phyloP scores from a whole-genome alignment of 1,284 basidiomycete genomes.

The Fistulina hepatica region DNA sequence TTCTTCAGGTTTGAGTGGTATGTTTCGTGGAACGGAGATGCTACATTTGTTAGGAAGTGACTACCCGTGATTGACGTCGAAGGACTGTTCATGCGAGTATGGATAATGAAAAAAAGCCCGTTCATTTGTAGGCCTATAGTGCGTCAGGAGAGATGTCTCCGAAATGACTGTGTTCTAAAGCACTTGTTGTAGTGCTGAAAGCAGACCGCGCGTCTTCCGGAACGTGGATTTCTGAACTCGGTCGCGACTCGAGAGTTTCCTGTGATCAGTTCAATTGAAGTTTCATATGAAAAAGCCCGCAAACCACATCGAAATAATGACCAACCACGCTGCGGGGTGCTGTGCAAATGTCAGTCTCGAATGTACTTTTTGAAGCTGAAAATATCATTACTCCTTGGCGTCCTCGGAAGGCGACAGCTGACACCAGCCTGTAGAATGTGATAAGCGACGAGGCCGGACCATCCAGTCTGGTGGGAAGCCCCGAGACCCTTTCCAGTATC shows the following conservation, averaged over 20 bases:
- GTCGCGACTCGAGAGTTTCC: conserved; percentile 61
- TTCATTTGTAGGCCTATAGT: conserved; percentile 31
- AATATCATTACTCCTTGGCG: conserved; percentile 63
- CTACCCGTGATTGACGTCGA: too few relatives aligned
- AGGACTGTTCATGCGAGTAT: too few relatives aligned
- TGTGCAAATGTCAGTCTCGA: conserved; percentile 23
- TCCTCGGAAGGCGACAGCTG: conserved; percentile 76
- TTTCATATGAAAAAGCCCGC: background rate
- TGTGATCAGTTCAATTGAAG: conserved; percentile 21
- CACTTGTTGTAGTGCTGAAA: conserved; percentile 50
- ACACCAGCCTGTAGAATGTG: conserved; percentile 83
- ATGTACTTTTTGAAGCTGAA: conserved; percentile 11
- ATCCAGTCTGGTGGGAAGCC: conserved; percentile 96
- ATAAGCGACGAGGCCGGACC: conserved; percentile 91
- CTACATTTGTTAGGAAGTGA: too few relatives aligned
- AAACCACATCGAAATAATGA: conserved; percentile 86
- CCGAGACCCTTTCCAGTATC: conserved; percentile 88
- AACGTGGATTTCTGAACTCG: conserved; percentile 58
- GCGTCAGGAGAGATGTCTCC: conserved; percentile 75
- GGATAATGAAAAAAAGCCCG: too few relatives aligned
- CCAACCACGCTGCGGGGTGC: conserved; percentile 81
- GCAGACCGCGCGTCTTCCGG: conserved; percentile 55
- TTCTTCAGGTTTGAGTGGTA: too few relatives aligned
- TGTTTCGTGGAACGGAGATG: too few relatives aligned
- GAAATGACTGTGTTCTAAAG: conserved; percentile 48